phyloP scores from a whole-genome alignment of 768 basidiomycete species.

The Hirschioporus abietinus region DNA sequence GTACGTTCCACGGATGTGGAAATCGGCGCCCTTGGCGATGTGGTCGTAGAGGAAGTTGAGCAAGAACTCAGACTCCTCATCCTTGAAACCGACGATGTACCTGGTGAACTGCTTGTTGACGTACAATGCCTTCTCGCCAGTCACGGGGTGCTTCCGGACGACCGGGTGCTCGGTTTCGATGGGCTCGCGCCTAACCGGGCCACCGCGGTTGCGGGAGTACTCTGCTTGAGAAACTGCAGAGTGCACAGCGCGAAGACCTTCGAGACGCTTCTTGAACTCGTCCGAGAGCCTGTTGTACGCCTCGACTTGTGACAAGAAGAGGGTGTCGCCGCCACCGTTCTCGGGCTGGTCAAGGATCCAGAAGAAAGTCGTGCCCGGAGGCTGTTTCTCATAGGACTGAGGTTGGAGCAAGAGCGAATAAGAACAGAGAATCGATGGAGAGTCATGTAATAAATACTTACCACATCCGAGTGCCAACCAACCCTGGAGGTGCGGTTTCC shows the following conservation, averaged over 20 bases:
- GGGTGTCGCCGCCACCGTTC: conserved; percentile 20
- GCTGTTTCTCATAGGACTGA: conserved; percentile 20
- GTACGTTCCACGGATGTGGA: conserved; percentile 18
- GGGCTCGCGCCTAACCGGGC: conserved; percentile 21
- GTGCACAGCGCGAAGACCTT: conserved; percentile 22
- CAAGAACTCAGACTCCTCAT: conserved; percentile 18
- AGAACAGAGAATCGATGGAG: conserved; percentile 28
- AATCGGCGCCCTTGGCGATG: conserved; percentile 12
- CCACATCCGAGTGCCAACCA: conserved; percentile 15
- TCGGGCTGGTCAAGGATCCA: conserved; percentile 13
- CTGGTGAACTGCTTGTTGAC: conserved; percentile 18
- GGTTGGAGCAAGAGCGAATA: not conserved
- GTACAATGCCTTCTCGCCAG: conserved; percentile 23
- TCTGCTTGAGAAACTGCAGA: conserved; percentile 22
- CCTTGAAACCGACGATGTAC: conserved; percentile 18
- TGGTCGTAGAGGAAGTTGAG: conserved; percentile 17
- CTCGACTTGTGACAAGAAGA: conserved; percentile 21
- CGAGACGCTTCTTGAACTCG: conserved; percentile 23
- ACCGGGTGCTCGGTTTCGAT: conserved; percentile 16
- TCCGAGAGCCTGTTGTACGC: conserved; percentile 23
- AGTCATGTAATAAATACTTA: conserved; percentile 21
- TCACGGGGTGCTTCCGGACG: conserved; percentile 25
- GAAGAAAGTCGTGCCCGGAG: conserved; percentile 19
- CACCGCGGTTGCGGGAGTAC: conserved; percentile 13
- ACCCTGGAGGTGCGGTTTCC: conserved; percentile 7